phyloP scores from a whole-genome alignment of 345 rosid species.

The Viola odorata region DNA sequence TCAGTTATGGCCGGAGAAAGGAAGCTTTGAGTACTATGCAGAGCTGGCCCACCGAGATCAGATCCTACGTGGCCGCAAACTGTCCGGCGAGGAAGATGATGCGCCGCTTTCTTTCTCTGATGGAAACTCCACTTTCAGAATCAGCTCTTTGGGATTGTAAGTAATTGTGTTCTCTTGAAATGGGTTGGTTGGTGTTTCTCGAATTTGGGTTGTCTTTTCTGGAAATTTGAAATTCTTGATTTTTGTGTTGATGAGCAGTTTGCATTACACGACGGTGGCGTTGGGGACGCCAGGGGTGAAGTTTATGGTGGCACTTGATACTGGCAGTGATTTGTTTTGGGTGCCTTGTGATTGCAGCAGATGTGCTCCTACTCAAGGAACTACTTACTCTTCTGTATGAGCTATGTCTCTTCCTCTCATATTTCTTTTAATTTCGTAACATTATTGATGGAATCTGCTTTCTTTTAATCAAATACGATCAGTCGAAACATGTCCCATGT shows the following conservation, averaged over 20 bases:
- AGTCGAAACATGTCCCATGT: too few relatives aligned
- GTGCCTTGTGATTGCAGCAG: slow-evolving; percentile 79
- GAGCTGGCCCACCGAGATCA: slow-evolving; percentile 22
- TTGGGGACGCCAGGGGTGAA: slow-evolving; percentile 80
- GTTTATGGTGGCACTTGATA: slow-evolving; percentile 86
- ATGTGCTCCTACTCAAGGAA: slow-evolving; percentile 62
- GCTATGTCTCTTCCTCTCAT: slow-evolving; percentile 4
- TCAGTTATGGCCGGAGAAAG: slow-evolving; percentile 45
- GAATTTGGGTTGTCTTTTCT: neutral
- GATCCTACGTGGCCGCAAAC: slow-evolving; percentile 28
- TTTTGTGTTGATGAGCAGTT: slow-evolving; percentile 28
- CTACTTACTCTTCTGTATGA: slow-evolving; percentile 59
- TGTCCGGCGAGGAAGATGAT: slow-evolving; percentile 22
- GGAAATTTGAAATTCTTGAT: neutral
- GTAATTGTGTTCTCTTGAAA: neutral
- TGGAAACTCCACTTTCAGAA: slow-evolving; percentile 65
- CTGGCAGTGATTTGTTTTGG: slow-evolving; percentile 90
- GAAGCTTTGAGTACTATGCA: slow-evolving; percentile 64
- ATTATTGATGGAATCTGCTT: too few relatives aligned
- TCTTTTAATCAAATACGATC: too few relatives aligned
- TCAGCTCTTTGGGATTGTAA: slow-evolving; percentile 84
- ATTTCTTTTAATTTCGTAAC: neutral
- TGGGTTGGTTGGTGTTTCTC: neutral
- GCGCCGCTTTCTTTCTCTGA: slow-evolving; percentile 54
- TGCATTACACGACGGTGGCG: slow-evolving; percentile 84